Percentiles rank a stretch among this genome's conserved stretches.
phyloP scores from a whole-genome alignment of 345 rosid species.

The Linum trigynum region DNA sequence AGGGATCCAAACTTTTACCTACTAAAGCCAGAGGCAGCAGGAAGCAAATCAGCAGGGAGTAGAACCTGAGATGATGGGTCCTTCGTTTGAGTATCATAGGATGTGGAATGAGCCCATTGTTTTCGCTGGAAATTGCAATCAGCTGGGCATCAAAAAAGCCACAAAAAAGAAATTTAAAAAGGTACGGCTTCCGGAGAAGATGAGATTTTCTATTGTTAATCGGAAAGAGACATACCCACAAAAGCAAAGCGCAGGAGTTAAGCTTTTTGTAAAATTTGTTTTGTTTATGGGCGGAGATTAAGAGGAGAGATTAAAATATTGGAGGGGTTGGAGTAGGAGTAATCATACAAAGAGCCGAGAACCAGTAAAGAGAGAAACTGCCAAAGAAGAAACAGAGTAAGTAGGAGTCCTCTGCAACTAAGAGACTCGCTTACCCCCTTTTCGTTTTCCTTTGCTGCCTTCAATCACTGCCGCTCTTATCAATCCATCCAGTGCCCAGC shows the following conservation, averaged over 20 bases:
- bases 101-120: neutral
- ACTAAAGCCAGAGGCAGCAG: neutral
- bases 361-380: neutral
- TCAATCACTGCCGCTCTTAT: too few relatives aligned
- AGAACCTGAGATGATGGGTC: neutral
- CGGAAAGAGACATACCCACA: neutral
- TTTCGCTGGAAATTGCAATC: neutral
- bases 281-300: neutral
- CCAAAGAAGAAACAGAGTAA: neutral
- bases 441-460: conserved; percentile 22
- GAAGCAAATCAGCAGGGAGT: neutral
- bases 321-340: too few relatives aligned
- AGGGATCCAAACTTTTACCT: neutral
- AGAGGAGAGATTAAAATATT: neutral
- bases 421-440: conserved; percentile 45
- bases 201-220: neutral
- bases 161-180: neutral
- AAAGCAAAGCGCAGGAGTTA: neutral
- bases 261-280: neutral
- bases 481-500: too few relatives aligned
- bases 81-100: neutral
- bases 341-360: neutral
- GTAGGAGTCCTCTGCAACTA: conserved; percentile 15
- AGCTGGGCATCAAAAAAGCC: neutral
- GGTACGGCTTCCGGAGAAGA: too few relatives aligned